phyloP scores from a whole-genome alignment of 1,284 basidiomycete genomes.

The Ustilago cynodontis region DNA sequence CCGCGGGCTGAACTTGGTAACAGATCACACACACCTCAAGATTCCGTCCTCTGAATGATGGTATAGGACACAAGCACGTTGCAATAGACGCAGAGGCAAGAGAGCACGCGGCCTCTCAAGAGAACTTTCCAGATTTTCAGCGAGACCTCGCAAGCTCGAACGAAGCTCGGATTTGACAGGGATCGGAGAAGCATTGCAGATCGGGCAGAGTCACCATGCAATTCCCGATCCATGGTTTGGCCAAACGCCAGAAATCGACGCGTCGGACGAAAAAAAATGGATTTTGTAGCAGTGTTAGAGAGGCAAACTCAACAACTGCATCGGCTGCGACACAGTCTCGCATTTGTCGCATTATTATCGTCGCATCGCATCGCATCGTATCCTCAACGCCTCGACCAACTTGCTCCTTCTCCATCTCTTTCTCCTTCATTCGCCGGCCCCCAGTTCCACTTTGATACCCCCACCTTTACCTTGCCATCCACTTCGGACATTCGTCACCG shows the following conservation, averaged over 20 bases:
- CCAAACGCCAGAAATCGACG: conserved; percentile 13
- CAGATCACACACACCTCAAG: no score
- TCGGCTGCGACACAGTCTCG: not conserved
- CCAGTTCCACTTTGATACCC: not conserved
- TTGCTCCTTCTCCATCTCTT: conserved; percentile 1
- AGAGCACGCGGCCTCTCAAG: no score
- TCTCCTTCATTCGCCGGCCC: not conserved
- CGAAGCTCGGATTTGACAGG: conserved; percentile 38
- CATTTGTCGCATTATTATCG: not conserved
- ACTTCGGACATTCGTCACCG: not conserved
- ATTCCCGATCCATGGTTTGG: not conserved
- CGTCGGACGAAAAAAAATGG: conserved; percentile 14
- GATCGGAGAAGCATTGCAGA: not conserved
- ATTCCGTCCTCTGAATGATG: no score
- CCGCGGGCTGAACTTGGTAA: no score
- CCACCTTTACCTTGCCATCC: not conserved
- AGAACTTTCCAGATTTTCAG: conserved; percentile 40
- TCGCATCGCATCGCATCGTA: not conserved
- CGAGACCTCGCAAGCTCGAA: no score
- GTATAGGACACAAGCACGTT: no score
- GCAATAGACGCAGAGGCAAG: no score
- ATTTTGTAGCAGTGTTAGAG: not conserved
- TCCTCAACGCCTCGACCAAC: not conserved
- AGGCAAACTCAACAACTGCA: not conserved
- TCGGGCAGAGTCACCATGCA: not conserved